These are phyloP conservation scores for Leishmania turanica DNA, from an alignment of 208 protist species.

Conservation along the genomic window DNA sequence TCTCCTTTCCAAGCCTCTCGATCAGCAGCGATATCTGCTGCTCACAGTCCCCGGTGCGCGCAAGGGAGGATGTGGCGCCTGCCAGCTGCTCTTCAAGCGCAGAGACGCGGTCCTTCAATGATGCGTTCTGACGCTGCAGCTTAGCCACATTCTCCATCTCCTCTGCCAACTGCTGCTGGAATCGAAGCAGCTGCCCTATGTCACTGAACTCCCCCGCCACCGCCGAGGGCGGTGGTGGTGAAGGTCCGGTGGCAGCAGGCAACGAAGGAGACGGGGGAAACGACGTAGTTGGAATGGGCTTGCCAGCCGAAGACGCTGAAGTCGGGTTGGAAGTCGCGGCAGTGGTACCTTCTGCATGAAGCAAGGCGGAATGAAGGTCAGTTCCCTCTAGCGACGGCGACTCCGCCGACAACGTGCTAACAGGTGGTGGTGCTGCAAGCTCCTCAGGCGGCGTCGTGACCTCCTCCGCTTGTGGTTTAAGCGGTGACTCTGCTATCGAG, in stretches of 20 bases:
- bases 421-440: neutral
- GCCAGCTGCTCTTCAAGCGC: conserved; percentile 36
- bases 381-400: neutral
- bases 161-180: conserved; percentile 66
- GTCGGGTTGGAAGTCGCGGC: neutral
- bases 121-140: conserved; percentile 40
- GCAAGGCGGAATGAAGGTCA: neutral
- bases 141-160: conserved; percentile 54
- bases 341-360: neutral
- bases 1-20: conserved; percentile 55
- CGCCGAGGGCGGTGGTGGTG: neutral
- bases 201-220: conserved; percentile 6
- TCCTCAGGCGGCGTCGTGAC: neutral
- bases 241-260: neutral
- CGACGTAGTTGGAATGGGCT: neutral
- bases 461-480: neutral
- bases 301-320: neutral
- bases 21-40: conserved; percentile 57
- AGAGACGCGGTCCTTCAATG: conserved; percentile 24
- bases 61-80: conserved; percentile 17
- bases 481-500: neutral
- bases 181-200: conserved; percentile 54
- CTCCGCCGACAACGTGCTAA: neutral
- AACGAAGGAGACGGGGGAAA: neutral
- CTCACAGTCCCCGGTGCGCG: conserved; percentile 21